Evolutionary conservation across 495 filamentous ascomycete species (phyloP), one percentile per base, ranked within the genome.

Genomic region (Penicillium mononematosum): DNA sequence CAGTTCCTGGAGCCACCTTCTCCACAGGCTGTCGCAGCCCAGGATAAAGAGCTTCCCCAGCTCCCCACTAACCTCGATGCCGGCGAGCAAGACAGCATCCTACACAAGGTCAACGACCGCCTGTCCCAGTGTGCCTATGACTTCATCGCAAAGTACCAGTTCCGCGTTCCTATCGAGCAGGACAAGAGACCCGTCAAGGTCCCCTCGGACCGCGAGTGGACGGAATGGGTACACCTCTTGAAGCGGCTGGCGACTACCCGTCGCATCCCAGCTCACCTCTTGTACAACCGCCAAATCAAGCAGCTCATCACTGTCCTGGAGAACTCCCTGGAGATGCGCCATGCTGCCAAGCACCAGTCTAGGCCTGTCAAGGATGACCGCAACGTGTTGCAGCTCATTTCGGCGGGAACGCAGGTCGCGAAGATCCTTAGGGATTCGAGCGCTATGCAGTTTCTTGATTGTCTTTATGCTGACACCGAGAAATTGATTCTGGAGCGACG

Each of bases 241-340:
- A 93, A 92, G 75, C 82, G 90, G 38, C 78, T 95, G 56, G 90
- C 90, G 34, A 93, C 89, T 34, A 92, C 92, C 73, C 80, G 90
- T 27, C 83, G 89, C 44, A 93, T 95, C 60, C 90, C 90, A 17
- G 86, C 90, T 19, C 78, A 89, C 50, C 86, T 92, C 12, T 75
- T 95, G 36, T 92, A 95, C 74, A 89, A 92, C 70, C 86, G 88
- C 58, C 90, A 93, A 72, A 95, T 95, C 75, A 92, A 92, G 70
- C 88, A 92, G 70, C 81, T 92, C 66, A 87, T 90, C 55, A 92
- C 89, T 42, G 83, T 92, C 27, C 72, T 93, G 69, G 88, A 91
- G 64, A 91, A 91, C 64, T 90, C 88, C 54, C 73, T 91, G 72
- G 89, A 92, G 75, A 90, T 91, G 88, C 83, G 89, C 56, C 89